Evolutionary conservation across 2,329 filamentous ascomycete genomes (phyloP).

Genomic region (Microcyclospora pomicola): DNA sequence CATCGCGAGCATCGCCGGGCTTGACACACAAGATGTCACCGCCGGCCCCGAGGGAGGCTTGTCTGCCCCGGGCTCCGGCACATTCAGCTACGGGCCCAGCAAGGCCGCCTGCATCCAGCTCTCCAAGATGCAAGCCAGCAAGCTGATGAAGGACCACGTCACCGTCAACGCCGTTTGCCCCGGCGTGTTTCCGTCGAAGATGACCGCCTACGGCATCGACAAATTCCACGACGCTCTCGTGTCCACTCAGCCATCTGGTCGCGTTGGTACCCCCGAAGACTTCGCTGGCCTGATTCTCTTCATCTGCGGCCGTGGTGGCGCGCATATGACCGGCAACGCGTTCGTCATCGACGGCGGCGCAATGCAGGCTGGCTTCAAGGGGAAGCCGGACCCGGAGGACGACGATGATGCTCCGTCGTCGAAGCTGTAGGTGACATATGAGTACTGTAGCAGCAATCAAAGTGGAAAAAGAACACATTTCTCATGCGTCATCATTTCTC

Average conservation of each 20-base stretch:
- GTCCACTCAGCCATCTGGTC: constrained; percentile 31
- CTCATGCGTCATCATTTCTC: too few species aligned
- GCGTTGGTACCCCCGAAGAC: constrained; percentile 35
- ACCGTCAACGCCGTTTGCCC: constrained; percentile 45
- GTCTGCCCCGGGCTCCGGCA: constrained; percentile 30
- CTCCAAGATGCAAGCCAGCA: constrained; percentile 39
- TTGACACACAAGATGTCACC: constrained; percentile 33
- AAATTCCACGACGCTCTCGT: constrained; percentile 36
- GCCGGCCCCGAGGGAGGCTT: constrained; percentile 35
- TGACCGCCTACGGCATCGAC: constrained; percentile 37
- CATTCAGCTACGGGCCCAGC: constrained; percentile 33
- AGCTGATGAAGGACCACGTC: constrained; percentile 39
- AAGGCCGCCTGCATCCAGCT: constrained; percentile 42
- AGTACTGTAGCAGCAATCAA: too few species aligned
- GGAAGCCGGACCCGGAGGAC: constrained; percentile 13
- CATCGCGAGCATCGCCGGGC: constrained; percentile 32
- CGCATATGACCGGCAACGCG: constrained; percentile 35
- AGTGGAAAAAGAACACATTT: too few species aligned
- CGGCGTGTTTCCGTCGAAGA: constrained; percentile 41
- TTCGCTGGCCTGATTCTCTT: constrained; percentile 35
- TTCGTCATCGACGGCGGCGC: constrained; percentile 36
- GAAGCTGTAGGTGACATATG: too few species aligned
- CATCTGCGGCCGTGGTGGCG: constrained; percentile 26
- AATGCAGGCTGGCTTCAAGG: constrained; percentile 29
- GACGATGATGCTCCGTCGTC: too few species aligned